Evolutionary conservation across 208 protist species (phyloP).

Genomic region (Leishmania martiniquensis): DNA sequence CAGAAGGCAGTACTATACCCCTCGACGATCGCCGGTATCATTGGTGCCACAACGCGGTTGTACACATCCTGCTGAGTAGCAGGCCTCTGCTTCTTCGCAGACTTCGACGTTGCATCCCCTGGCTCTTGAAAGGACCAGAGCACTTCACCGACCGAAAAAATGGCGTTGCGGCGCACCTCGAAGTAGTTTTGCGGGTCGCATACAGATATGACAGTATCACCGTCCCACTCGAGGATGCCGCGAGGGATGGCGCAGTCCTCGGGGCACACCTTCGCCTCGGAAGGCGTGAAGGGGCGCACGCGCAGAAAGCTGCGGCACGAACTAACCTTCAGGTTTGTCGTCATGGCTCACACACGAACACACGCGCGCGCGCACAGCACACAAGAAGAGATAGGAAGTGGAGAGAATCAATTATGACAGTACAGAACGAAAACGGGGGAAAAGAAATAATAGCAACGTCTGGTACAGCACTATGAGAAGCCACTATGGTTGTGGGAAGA

Average conservation of each 20-base stretch:
- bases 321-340: slow-evolving; percentile 27
- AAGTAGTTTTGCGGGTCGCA: slow-evolving; percentile 76
- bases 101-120: slow-evolving; percentile 27
- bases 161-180: slow-evolving; percentile 60
- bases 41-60: slow-evolving; percentile 52
- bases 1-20: slow-evolving; percentile 84
- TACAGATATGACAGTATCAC: slow-evolving; percentile 53
- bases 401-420: too few relatives aligned
- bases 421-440: slow-evolving; percentile 3
- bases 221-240: slow-evolving; percentile 67
- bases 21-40: slow-evolving; percentile 65
- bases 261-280: slow-evolving; percentile 70
- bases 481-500: background rate
- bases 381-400: background rate
- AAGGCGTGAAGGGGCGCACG: slow-evolving; percentile 76
- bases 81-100: slow-evolving; percentile 22
- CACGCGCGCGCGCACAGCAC: too few relatives aligned
- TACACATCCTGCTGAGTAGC: slow-evolving; percentile 81
- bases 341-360: too few relatives aligned
- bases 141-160: slow-evolving; percentile 59
- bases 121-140: slow-evolving; percentile 77
- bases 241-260: slow-evolving; percentile 72
- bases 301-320: slow-evolving; percentile 62
- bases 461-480: background rate
- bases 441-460: background rate